These are phyloP conservation scores for Saccharomycopsis amapae DNA, from an alignment of 805 yeast species.

Conservation along the genomic window DNA sequence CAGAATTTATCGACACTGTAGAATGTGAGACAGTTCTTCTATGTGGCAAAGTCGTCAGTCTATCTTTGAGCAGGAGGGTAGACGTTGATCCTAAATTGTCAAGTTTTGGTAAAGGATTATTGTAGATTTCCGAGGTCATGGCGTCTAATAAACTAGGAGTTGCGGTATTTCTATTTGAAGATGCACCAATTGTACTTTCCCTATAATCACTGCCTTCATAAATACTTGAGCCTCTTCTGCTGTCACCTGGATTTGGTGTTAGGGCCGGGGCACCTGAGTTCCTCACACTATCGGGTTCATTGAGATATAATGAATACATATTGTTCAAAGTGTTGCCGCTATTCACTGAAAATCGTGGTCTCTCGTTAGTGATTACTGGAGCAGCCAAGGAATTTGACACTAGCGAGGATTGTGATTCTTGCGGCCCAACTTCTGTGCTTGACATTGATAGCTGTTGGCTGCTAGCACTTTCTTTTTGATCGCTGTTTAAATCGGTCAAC, in stretches of 20 bases:
- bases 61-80: conserved; percentile 4
- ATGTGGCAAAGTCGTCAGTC: not conserved
- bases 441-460: not conserved
- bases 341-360: conserved; percentile 5
- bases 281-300: conserved; percentile 8
- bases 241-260: not conserved
- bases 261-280: not conserved
- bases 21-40: conserved; percentile 3
- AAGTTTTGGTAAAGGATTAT: conserved; percentile 17
- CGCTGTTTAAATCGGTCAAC: conserved; percentile 15
- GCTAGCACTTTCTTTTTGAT: not conserved
- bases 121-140: not conserved
- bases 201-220: conserved; percentile 9
- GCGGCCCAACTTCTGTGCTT: not conserved
- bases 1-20: conserved; percentile 1
- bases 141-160: conserved; percentile 14
- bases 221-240: conserved; percentile 9
- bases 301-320: conserved; percentile 11
- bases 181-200: conserved; percentile 11
- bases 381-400: not conserved
- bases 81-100: conserved; percentile 4
- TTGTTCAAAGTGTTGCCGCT: conserved; percentile 14
- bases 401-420: not conserved
- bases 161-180: conserved; percentile 16
- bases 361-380: not conserved